phyloP scores from a whole-genome alignment of 352 stramenopile species.

The Vaucheria bursata region DNA sequence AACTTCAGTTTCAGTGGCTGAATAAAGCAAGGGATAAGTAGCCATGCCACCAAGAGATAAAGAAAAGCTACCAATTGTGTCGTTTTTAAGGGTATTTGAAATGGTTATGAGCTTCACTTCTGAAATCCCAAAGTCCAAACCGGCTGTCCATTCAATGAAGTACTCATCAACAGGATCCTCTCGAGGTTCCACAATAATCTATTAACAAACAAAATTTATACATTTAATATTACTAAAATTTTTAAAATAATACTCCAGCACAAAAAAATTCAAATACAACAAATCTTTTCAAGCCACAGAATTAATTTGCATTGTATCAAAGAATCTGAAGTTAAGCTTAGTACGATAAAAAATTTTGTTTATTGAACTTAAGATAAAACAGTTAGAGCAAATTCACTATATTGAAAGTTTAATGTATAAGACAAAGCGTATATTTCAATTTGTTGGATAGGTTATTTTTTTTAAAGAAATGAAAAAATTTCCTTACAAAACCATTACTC shows the following conservation, averaged over 20 bases:
- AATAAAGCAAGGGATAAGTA: constrained; percentile 25
- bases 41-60: constrained; percentile 56
- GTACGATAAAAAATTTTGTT: no score
- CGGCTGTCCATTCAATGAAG: constrained; percentile 53
- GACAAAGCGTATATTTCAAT: no score
- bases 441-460: no score
- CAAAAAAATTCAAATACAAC: no score
- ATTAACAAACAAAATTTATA: not conserved
- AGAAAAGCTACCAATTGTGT: constrained; percentile 55
- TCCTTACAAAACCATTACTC: no score
- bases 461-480: no score
- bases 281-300: no score
- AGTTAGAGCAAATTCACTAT: no score
- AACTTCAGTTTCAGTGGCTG: constrained; percentile 53
- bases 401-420: no score
- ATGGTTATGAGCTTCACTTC: constrained; percentile 44
- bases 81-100: constrained; percentile 37
- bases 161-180: constrained; percentile 13
- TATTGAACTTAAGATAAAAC: no score
- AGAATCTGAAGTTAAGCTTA: no score
- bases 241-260: not conserved
- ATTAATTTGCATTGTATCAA: no score
- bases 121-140: constrained; percentile 37
- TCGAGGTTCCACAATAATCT: constrained; percentile 3
- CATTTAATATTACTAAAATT: not conserved